A percentile compares a stretch with the other conserved stretches of the same genome.
Evolutionary conservation across 805 yeast species (phyloP).

Genomic region (Saturnispora hagleri): DNA sequence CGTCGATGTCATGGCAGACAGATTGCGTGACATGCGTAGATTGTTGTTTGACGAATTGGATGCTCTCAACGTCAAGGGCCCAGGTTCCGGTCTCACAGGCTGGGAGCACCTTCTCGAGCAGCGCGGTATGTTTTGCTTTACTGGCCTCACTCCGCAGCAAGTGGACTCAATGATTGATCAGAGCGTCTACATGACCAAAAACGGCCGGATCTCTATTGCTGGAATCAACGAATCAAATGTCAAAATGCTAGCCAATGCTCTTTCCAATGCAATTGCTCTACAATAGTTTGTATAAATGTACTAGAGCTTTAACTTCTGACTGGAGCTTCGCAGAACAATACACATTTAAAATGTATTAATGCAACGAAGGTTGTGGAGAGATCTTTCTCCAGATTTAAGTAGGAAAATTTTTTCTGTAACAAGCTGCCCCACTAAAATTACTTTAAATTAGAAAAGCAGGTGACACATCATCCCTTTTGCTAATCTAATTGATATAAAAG

Average conservation of each 20-base stretch:
- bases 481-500: neutral
- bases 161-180: constrained; percentile 56
- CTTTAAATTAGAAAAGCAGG: neutral
- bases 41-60: constrained; percentile 50
- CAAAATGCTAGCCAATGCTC: constrained; percentile 45
- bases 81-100: constrained; percentile 41
- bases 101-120: constrained; percentile 87
- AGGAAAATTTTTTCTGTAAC: neutral
- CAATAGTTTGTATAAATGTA: neutral
- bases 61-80: constrained; percentile 20
- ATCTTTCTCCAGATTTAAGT: neutral
- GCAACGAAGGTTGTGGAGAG: neutral
- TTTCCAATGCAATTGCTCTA: neutral
- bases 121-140: constrained; percentile 94
- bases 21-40: constrained; percentile 66
- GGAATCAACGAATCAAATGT: constrained; percentile 80
- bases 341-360: neutral
- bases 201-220: constrained; percentile 87
- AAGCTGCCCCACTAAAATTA: neutral
- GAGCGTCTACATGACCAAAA: constrained; percentile 77
- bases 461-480: neutral
- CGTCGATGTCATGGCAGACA: constrained; percentile 66
- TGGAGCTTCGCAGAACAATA: neutral
- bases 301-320: neutral
- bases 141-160: constrained; percentile 68